Base-by-base conservation (phyloP, 305 asterid genomes). In the Stenogyne calaminthoides region DNA sequence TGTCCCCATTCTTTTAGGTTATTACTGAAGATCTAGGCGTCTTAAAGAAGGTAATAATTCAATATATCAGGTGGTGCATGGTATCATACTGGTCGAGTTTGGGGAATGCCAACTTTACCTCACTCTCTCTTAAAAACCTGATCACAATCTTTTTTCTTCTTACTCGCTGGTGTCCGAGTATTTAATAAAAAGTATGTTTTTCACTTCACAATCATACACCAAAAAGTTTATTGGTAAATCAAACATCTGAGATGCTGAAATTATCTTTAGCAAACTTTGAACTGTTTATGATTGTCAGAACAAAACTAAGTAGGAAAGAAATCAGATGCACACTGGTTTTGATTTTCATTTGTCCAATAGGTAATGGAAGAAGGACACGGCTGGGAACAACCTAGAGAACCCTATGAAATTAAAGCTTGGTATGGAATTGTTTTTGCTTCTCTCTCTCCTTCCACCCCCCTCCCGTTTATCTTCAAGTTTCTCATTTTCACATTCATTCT, bases 361-460 rank as follows among this genome's bases (percentile, higher is more conserved):
- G 99, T 94, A 34, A 76, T 74, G 66, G 87, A 84, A 78, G 97
- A 94, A 70, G 98, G 96, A 63, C 91, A 88, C 62, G 92, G 97
- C 65, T 95, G 99, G 99, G 99, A 95, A 84, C 88, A 91, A 69
- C 97, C 98, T 39, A 89, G 99, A 81, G 98, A 81, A 72, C 99
- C 96, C 20, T 95, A 90, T 82, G 98, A 95, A 88, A 82, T 91
- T 42, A 84, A 92, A 84, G 93, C 88, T 67, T 83, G 98, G 99
- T 95, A 90, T 64, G 82, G 20, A 75, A 29, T 74, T 44, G 7
- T 59, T 76, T 46, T 37, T 70, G 9, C 22, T 54, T 37, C 39
- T 74, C 56, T 77, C 52, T n/a, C 74, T 39, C 15, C 47, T 2
- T 2, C 25, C 25, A 1, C 29, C 29, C 29, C 29, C 3, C 29